Percentiles rank a stretch among this genome's conserved stretches.
phyloP scores from a whole-genome alignment of 2,329 filamentous ascomycete genomes.

The Fusarium sambucinum region DNA sequence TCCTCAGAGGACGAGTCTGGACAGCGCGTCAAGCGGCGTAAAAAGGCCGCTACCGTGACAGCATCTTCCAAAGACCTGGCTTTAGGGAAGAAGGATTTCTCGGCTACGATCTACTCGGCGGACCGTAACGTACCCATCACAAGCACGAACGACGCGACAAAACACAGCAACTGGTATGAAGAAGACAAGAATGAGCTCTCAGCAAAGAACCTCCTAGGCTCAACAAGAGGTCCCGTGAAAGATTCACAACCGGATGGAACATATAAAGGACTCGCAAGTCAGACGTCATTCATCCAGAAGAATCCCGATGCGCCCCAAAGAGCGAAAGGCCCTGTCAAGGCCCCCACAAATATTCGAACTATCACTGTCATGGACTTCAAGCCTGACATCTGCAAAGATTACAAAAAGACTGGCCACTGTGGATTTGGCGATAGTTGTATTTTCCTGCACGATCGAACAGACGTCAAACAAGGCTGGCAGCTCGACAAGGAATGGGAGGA shows the following conservation, averaged over 20 bases:
- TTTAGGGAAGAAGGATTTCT: conserved; percentile 54
- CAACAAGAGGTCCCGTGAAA: conserved; percentile 58
- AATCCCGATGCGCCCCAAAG: conserved; percentile 79
- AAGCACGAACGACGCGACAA: conserved; percentile 87
- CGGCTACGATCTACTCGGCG: conserved; percentile 68
- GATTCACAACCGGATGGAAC: conserved; percentile 68
- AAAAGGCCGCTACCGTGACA: conserved; percentile 74
- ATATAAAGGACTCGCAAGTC: conserved; percentile 81
- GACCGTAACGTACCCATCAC: conserved; percentile 73
- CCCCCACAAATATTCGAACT: conserved; percentile 88
- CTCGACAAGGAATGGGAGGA: conserved; percentile 95
- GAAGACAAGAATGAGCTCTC: conserved; percentile 67
- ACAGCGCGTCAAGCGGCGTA: conserved; percentile 82
- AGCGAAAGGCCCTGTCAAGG: conserved; percentile 87
- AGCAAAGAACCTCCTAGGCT: conserved; percentile 69
- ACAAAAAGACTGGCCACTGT: conserved; percentile 74
- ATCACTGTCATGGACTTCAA: conserved; percentile 92
- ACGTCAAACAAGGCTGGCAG: conserved; percentile 94
- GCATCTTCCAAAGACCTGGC: conserved; percentile 68
- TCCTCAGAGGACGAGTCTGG: conserved; percentile 83
- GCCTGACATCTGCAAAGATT: conserved; percentile 93
- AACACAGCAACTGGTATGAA: conserved; percentile 89
- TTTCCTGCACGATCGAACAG: conserved; percentile 79
- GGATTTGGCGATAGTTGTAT: conserved; percentile 68
- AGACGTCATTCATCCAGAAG: conserved; percentile 81